phyloP scores from a whole-genome alignment of 306 rosid genomes.

The Vigna reflexopilosa region DNA sequence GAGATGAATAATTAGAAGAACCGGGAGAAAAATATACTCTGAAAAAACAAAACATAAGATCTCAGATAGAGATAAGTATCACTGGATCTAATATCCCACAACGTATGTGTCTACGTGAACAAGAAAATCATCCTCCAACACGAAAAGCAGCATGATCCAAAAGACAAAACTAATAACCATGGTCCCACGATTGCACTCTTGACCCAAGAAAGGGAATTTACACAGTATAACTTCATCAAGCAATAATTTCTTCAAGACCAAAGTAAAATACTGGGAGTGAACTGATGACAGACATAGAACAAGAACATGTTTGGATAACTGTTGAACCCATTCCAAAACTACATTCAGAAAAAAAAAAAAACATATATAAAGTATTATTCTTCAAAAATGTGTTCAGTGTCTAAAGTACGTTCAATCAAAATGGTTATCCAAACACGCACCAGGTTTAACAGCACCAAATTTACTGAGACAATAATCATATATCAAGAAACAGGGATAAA shows the following conservation, averaged over 20 bases:
- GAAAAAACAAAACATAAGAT: constrained; percentile 3
- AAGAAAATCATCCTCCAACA: neutral
- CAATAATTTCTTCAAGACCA: neutral
- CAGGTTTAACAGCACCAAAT: neutral
- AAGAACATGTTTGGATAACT: neutral
- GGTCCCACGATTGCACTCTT: neutral
- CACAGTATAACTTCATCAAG: neutral
- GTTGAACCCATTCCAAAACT: neutral
- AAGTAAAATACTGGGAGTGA: constrained; percentile 27
- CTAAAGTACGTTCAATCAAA: neutral
- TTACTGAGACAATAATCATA: constrained; percentile 6
- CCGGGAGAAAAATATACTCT: constrained; percentile 68
- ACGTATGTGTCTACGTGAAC: neutral
- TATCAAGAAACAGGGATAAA: constrained; percentile 4
- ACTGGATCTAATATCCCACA: neutral
- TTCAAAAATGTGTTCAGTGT: neutral
- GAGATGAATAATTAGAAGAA: constrained; percentile 41
- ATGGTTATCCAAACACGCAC: neutral
- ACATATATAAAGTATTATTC: neutral
- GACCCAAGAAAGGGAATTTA: constrained; percentile 23
- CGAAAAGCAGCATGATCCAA: neutral
- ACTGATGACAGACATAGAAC: neutral
- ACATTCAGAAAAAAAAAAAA: neutral
- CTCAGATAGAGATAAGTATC: neutral
- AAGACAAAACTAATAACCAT: neutral